Evolutionary conservation across 495 filamentous ascomycete species (phyloP).

Genomic region (Penicillium malachiteum): DNA sequence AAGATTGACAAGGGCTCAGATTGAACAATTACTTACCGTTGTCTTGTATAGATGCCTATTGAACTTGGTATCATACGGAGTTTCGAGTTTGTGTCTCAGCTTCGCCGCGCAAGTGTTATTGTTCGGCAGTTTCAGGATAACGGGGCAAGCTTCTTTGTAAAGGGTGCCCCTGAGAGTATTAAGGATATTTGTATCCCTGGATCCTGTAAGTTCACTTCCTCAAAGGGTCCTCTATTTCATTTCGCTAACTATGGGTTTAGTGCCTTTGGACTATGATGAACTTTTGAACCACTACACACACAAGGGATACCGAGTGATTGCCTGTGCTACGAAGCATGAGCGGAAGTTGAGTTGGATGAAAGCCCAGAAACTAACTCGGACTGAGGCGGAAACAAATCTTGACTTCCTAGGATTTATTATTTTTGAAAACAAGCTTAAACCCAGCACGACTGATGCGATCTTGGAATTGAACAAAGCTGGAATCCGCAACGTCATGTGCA

Average conservation of each 20-base stretch:
- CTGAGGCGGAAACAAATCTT: constrained; percentile 77
- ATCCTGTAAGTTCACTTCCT: constrained; percentile 53
- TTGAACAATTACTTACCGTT: not conserved
- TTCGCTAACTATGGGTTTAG: constrained; percentile 36
- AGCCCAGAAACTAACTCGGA: constrained; percentile 86
- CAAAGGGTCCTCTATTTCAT: not conserved
- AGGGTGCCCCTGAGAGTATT: constrained; percentile 96
- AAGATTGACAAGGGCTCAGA: constrained; percentile 5
- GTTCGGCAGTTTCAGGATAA: constrained; percentile 80
- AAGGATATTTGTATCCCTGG: constrained; percentile 82
- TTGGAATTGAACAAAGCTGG: constrained; percentile 79
- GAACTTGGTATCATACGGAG: constrained; percentile 84
- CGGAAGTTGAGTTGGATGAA: constrained; percentile 87
- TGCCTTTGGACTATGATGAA: constrained; percentile 88
- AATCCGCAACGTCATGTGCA: constrained; percentile 94
- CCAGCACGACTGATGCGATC: constrained; percentile 72
- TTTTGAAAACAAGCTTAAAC: constrained; percentile 98
- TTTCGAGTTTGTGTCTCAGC: constrained; percentile 96
- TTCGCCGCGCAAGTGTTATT: constrained; percentile 89
- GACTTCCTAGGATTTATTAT: constrained; percentile 95
- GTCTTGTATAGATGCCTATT: constrained; percentile 40
- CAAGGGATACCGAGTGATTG: constrained; percentile 95
- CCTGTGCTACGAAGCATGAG: constrained; percentile 86
- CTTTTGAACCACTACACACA: constrained; percentile 87
- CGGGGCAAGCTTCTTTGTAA: constrained; percentile 84